Conservation (phyloP, 2,329 filamentous ascomycete genomes). For the Myotisia sp. region DNA sequence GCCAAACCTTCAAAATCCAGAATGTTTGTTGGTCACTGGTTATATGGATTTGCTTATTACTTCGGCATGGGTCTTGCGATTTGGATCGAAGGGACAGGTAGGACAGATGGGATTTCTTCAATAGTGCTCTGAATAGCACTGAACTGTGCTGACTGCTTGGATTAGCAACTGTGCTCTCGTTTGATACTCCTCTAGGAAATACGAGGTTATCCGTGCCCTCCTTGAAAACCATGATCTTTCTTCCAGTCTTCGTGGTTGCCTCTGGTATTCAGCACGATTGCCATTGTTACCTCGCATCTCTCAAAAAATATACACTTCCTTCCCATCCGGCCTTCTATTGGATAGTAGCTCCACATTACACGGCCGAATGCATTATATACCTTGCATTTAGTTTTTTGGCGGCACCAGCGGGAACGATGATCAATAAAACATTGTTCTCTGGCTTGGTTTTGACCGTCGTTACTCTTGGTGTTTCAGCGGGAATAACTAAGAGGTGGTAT, state of each 20-base stretch:
- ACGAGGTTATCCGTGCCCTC: constrained; percentile 29
- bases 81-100: constrained; percentile 72
- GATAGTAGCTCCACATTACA: constrained; percentile 79
- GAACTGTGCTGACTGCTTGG: too few species aligned
- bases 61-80: constrained; percentile 55
- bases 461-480: constrained; percentile 71
- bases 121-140: neutral
- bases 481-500: constrained; percentile 69
- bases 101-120: constrained; percentile 16
- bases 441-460: constrained; percentile 58
- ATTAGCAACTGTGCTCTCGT: constrained; percentile 9
- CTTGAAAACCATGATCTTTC: constrained; percentile 40
- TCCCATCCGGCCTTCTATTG: constrained; percentile 54
- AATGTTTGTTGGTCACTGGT: constrained; percentile 80
- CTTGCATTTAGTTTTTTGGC: constrained; percentile 58
- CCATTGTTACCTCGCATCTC: constrained; percentile 52
- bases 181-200: constrained; percentile 14
- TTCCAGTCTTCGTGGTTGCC: constrained; percentile 53
- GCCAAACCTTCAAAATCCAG: constrained; percentile 52
- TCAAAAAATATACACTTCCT: constrained; percentile 75
- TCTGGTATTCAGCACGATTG: constrained; percentile 62
- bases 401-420: constrained; percentile 49
- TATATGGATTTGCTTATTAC: constrained; percentile 68
- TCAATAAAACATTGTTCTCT: constrained; percentile 61
- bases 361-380: constrained; percentile 75